Percentiles rank a stretch among this genome's conserved stretches.
These are phyloP conservation scores for Parafenestella ontariensis DNA, from an alignment of 2,329 filamentous ascomycete species.

Conservation along the genomic window DNA sequence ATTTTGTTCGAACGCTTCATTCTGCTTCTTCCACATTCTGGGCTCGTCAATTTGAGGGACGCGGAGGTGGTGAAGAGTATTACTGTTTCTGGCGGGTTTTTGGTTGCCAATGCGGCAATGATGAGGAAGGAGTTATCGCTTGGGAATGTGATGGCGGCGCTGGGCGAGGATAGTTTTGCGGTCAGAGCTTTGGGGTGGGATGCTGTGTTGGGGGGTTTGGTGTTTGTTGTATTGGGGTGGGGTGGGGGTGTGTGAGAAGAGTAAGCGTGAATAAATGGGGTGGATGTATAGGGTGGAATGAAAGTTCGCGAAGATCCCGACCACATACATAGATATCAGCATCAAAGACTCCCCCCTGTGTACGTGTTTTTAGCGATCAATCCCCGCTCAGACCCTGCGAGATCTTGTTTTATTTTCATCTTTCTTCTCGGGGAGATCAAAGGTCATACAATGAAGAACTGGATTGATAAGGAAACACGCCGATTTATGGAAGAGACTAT, in stretches of 20 bases:
- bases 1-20: slow-evolving; percentile 28
- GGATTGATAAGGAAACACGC: too few relatives aligned
- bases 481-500: too few relatives aligned
- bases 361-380: too few relatives aligned
- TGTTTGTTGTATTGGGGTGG: slow-evolving; percentile 29
- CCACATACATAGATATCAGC: too few relatives aligned
- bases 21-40: slow-evolving; percentile 31
- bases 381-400: too few relatives aligned
- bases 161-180: slow-evolving; percentile 20
- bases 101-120: slow-evolving; percentile 30
- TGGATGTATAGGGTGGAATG: background rate
- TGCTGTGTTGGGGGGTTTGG: slow-evolving; percentile 24
- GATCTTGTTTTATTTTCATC: too few relatives aligned
- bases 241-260: slow-evolving; percentile 32
- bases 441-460: too few relatives aligned
- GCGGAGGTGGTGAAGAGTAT: slow-evolving; percentile 28
- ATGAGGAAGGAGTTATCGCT: slow-evolving; percentile 19
- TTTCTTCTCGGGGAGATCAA: too few relatives aligned
- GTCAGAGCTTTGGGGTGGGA: slow-evolving; percentile 40
- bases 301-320: too few relatives aligned
- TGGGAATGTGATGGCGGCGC: slow-evolving; percentile 9
- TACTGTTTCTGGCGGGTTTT: slow-evolving; percentile 33
- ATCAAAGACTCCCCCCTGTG: too few relatives aligned
- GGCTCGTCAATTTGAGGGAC: slow-evolving; percentile 19
- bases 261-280: background rate